Base-by-base conservation (phyloP, 345 rosid species). In the Reutealis trisperma region DNA sequence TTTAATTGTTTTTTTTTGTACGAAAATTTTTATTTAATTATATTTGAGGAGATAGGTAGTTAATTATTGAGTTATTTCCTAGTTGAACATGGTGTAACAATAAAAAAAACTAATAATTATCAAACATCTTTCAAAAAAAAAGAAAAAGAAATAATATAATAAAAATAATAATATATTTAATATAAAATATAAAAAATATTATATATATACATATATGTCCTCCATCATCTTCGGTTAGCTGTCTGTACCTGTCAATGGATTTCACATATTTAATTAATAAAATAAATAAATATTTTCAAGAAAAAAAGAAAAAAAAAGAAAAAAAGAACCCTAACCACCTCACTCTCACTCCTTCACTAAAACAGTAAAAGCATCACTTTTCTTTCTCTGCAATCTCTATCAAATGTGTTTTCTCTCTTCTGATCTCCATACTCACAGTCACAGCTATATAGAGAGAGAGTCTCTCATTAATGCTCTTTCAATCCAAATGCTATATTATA, bases 281-380 rank as follows among this genome's bases (percentile, higher is more conserved):
- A 34, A 64, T 30, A 14, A 58, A 27, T n/a, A 9, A 47, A 18
- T 27, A 63, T 47, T 47, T 47, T 10, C 60, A 44, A 8, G n/a
- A 54, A 63, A 5, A 25, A 16, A 57, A 54, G 52, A 5, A 25
- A 16, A 57, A 27, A 76, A 21, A 16, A 57, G 1, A 27, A 27
- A 27, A 27, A 27, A 27, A 72, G 71, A 81, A 60, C 76, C 75
- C 79, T 68, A 74, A 80, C 86, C 1, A 73, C 79, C 77, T 71
- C 74, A 22, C 81, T 77, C 55, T 24, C 62, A 58, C 71, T 61
- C 67, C 9, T 61, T 16, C 24, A 73, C 55, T 22, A 15, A 16
- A 73, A 72, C 57, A 42, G 64, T 71, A 49, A 70, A 62, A 32
- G 42, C 67, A 58, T 63, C 81, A 30, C 73, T 75, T 67, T 70